Conservation (phyloP, 2,329 filamentous ascomycete species). For the Fusarium xyrophilum region DNA sequence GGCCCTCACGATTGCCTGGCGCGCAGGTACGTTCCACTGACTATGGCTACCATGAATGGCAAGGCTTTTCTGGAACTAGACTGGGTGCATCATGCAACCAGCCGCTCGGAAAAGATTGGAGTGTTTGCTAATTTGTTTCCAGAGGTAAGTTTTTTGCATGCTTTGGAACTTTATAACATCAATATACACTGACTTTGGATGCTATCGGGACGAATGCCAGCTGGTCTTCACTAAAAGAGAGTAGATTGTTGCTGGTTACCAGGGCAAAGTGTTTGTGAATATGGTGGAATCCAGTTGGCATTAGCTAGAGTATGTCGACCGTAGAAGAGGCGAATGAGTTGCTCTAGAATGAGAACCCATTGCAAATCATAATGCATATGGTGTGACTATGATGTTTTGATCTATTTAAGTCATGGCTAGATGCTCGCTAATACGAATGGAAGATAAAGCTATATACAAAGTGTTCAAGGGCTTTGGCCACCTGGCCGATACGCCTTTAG, state of each 20-base stretch:
- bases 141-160: conserved; percentile 48
- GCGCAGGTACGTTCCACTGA: conserved; percentile 56
- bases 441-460: neutral
- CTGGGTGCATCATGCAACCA: conserved; percentile 58
- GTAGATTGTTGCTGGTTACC: neutral
- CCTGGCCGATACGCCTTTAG: neutral
- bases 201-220: conserved; percentile 15
- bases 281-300: too few species aligned
- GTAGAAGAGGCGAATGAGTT: too few species aligned
- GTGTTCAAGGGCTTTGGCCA: neutral
- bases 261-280: neutral
- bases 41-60: conserved; percentile 60
- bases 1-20: conserved; percentile 60
- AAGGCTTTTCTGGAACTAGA: conserved; percentile 59
- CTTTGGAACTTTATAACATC: too few species aligned
- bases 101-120: conserved; percentile 56
- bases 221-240: conserved; percentile 12
- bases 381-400: neutral
- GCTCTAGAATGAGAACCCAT: neutral
- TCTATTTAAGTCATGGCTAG: neutral
- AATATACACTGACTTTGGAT: neutral
- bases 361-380: neutral
- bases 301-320: neutral
- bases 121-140: conserved; percentile 59
- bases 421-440: neutral